phyloP scores from a whole-genome alignment of 441 rosid species.

The Dalechampia spathulata region DNA sequence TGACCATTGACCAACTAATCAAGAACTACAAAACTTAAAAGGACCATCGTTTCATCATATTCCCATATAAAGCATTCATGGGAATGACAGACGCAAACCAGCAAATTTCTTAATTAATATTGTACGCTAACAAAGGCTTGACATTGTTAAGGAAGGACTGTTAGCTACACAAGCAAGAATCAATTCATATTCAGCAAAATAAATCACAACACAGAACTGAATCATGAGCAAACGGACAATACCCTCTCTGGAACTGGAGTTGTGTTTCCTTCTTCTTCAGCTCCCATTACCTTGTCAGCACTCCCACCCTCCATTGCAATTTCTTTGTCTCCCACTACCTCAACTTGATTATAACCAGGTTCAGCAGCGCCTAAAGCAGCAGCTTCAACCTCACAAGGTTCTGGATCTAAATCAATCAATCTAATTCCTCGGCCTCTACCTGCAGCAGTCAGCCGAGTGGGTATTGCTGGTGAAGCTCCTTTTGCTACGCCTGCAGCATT shows the following conservation, averaged over 20 bases:
- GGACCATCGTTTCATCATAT: background rate
- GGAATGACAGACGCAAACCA: background rate
- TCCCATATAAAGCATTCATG: background rate
- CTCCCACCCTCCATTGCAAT: constrained; percentile 74
- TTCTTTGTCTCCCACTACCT: constrained; percentile 75
- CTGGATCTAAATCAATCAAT: constrained; percentile 75
- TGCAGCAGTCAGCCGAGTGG: constrained; percentile 61
- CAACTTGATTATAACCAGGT: constrained; percentile 58
- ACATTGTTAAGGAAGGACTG: background rate
- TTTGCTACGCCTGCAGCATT: constrained; percentile 80
- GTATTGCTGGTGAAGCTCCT: constrained; percentile 45
- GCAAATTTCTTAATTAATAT: background rate
- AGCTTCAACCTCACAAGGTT: constrained; percentile 67
- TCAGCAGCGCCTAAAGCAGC: constrained; percentile 60
- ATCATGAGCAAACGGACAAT: constrained; percentile 20
- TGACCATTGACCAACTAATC: background rate
- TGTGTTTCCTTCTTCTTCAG: constrained; percentile 74
- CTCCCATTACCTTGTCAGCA: constrained; percentile 58
- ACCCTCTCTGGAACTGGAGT: constrained; percentile 93
- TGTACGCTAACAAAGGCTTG: background rate
- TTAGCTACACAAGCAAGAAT: background rate
- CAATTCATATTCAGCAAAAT: background rate
- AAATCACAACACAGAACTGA: background rate
- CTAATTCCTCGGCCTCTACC: constrained; percentile 91
- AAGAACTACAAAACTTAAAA: background rate